Percentiles rank a stretch among this genome's conserved stretches.
These are phyloP conservation scores for Acacia pycnantha DNA, from an alignment of 331 rosid species.

Conservation along the genomic window DNA sequence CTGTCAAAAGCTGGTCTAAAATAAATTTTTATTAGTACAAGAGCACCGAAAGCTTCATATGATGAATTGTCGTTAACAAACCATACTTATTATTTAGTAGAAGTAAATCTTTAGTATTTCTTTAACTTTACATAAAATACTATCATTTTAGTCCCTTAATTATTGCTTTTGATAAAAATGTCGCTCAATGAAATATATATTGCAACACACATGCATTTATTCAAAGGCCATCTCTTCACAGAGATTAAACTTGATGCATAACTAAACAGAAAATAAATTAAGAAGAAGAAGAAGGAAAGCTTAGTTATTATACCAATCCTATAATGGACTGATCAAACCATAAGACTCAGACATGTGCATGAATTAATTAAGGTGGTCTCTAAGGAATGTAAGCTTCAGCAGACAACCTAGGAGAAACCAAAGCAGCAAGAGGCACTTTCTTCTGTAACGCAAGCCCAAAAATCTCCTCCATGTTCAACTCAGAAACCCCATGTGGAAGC, in stretches of 20 bases:
- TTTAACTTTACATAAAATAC: too few species aligned
- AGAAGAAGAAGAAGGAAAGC: neutral
- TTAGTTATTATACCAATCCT: neutral
- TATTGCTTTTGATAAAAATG: too few species aligned
- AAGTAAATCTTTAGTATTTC: too few species aligned
- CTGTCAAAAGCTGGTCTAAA: too few species aligned
- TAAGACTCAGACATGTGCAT: too few species aligned
- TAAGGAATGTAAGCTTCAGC: neutral
- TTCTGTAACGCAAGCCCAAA: constrained; percentile 12
- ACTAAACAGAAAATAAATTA: neutral
- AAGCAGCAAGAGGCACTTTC: neutral
- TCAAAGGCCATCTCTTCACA: neutral
- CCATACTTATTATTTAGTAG: too few species aligned
- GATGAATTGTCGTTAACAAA: too few species aligned
- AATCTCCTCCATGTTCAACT: constrained; percentile 4
- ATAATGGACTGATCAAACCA: neutral
- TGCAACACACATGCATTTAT: neutral
- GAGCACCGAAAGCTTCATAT: too few species aligned
- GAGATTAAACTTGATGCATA: neutral
- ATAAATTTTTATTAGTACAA: too few species aligned
- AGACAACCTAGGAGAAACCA: constrained; percentile 1
- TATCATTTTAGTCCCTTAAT: too few species aligned
- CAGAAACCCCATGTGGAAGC: neutral
- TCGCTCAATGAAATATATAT: neutral
- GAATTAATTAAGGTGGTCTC: too few species aligned